A percentile compares a stretch with the other conserved stretches of the same genome.
Conservation (phyloP, 1,139 yeast genomes). For the Debaryomyces nepalensis region DNA sequence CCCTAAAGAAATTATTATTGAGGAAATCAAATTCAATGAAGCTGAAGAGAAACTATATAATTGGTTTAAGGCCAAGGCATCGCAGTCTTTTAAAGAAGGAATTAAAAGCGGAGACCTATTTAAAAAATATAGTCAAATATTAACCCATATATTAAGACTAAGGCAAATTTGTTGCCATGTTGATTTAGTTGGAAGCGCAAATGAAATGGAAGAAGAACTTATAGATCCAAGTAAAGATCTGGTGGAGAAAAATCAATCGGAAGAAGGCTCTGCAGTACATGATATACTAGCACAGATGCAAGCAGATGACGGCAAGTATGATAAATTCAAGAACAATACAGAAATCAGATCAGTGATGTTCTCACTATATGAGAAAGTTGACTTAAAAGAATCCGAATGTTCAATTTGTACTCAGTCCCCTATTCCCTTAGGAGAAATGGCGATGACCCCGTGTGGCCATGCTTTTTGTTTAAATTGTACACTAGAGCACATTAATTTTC, state of each 20-base stretch:
- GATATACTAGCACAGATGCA: conserved; percentile 21
- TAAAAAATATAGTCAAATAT: conserved; percentile 74
- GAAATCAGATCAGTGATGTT: conserved; percentile 37
- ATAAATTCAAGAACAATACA: conserved; percentile 40
- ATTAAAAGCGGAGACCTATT: conserved; percentile 70
- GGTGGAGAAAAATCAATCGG: conserved; percentile 22
- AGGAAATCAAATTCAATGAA: conserved; percentile 66
- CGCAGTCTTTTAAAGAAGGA: conserved; percentile 65
- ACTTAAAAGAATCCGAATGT: conserved; percentile 68
- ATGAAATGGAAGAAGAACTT: conserved; percentile 42
- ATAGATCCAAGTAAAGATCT: not conserved
- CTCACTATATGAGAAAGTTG: conserved; percentile 27
- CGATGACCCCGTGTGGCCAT: conserved; percentile 82
- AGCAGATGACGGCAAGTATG: conserved; percentile 17
- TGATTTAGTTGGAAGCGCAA: conserved; percentile 54
- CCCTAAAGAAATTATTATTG: conserved; percentile 70
- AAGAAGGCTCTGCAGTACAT: conserved; percentile 17
- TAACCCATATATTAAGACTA: conserved; percentile 80
- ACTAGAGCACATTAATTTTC: conserved; percentile 67
- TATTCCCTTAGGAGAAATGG: conserved; percentile 58
- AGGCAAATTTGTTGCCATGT: conserved; percentile 92
- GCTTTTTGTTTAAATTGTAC: conserved; percentile 76
- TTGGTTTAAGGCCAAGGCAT: conserved; percentile 72
- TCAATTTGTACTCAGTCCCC: conserved; percentile 79
- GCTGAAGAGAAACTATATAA: conserved; percentile 70